Conservation (phyloP, 1,284 basidiomycete species). For the Melampsora larici-populina region DNA sequence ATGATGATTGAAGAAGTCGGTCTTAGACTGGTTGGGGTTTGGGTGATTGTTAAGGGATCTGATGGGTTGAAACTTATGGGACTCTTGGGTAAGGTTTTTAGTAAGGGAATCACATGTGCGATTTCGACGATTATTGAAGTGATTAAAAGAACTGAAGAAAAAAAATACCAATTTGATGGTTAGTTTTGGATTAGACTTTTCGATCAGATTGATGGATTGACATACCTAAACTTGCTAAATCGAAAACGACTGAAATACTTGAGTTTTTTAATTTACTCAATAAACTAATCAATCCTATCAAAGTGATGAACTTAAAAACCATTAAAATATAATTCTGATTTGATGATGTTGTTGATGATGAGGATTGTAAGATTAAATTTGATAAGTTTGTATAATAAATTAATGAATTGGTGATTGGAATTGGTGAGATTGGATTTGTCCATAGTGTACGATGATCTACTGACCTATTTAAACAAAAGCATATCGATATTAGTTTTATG, state of each 20-base stretch:
- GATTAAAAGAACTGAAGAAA: background rate
- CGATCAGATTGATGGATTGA: no score
- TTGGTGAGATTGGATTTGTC: background rate
- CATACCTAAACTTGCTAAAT: slow-evolving; percentile 6
- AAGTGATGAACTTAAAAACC: background rate
- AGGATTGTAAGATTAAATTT: background rate
- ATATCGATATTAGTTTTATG: no score
- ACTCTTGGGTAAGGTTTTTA: background rate
- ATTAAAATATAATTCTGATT: background rate
- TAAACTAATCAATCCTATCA: background rate
- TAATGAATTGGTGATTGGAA: background rate
- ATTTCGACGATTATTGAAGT: background rate
- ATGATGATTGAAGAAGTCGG: background rate
- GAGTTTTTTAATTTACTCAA: background rate
- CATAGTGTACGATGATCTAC: background rate
- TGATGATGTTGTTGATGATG: no score
- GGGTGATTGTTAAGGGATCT: background rate
- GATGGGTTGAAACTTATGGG: background rate
- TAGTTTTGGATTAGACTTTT: no score
- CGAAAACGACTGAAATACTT: background rate
- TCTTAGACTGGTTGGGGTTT: background rate
- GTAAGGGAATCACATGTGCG: background rate
- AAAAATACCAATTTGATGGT: no score
- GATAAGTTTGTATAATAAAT: background rate
- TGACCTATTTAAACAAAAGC: background rate